Evolutionary conservation across 164 flowering plant genomes (phyloP), one percentile per base, ranked within the genome.

Genomic region (Cinnamomum micranthum): DNA sequence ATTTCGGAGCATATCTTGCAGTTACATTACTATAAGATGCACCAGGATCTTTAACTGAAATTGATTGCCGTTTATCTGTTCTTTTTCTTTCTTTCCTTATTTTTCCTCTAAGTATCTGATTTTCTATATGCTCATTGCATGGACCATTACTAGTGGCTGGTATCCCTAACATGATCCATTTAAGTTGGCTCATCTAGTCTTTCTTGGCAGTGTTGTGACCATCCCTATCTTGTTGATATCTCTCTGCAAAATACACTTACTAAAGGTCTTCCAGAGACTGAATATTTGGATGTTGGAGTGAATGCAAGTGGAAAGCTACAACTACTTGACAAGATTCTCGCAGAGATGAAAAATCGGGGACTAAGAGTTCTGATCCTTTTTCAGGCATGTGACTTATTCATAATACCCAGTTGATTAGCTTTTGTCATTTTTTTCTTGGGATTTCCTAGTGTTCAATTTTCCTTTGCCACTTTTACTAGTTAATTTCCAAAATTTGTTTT

Each of bases 261-360:
- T 10, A 80, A 87, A 71, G 86, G 71, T 66, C 85, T 82, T 76
- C 69, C 84, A 62, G 80, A 19, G 24, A 65, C 33, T 72, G 88
- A 88, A 70, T 69, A 77, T 71, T 77, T 94, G 83, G 88, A 90
- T 73, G 77, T 91, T 80, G 98, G 89, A 73, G 81, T 94, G 77
- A 90, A 87, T 77, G 97, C 95, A 22, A 89, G 98, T 73, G 98
- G 94, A 65, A 96, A 96, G 84, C 81, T 96, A 33, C 85, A 86
- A 66, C 82, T 92, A 76, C 93, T 96, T 73, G 98, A 94, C 68
- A 77, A 74, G 75, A 83, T 94, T 77, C 91, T 96, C 58, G 52
- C 71, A 47, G 88, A 88, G 77, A 80, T 89, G 1, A 84, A 80
- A 81, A 81, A 78, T 4, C 88, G 67, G 77, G 86, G 85, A 31